Conservation (phyloP, 768 basidiomycete species). For the Fistulinella prunicolor region DNA sequence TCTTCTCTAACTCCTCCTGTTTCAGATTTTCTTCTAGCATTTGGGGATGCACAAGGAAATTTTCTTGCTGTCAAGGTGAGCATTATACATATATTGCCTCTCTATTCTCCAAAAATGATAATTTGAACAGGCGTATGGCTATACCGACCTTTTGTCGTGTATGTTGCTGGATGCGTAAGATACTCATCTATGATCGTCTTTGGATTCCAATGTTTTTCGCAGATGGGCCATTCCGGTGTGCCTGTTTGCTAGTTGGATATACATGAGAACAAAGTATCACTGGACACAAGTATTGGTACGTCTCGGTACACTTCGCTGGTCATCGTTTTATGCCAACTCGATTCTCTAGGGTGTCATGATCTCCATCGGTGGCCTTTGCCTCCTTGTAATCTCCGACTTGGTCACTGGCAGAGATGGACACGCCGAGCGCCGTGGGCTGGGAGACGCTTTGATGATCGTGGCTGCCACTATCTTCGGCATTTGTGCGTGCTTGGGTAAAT, state of each 20-base stretch:
- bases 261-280: slow-evolving; percentile 73
- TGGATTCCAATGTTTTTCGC: slow-evolving; percentile 1
- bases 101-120: slow-evolving; percentile 25
- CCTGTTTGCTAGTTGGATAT: slow-evolving; percentile 75
- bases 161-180: slow-evolving; percentile 87
- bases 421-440: slow-evolving; percentile 61
- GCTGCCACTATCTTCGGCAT: slow-evolving; percentile 85
- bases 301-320: background rate
- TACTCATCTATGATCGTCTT: background rate
- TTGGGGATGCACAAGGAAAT: slow-evolving; percentile 82
- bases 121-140: slow-evolving; percentile 82
- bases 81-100: background rate
- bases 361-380: slow-evolving; percentile 67
- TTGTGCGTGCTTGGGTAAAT: slow-evolving; percentile 46
- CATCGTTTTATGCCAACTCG: background rate
- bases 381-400: slow-evolving; percentile 77
- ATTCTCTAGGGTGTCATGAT: slow-evolving; percentile 59
- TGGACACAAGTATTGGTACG: slow-evolving; percentile 78
- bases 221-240: slow-evolving; percentile 90
- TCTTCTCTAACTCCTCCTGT: background rate
- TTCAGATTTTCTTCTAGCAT: slow-evolving; percentile 74
- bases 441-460: slow-evolving; percentile 81
- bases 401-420: slow-evolving; percentile 71
- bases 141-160: slow-evolving; percentile 82
- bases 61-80: slow-evolving; percentile 75